Evolutionary conservation across 768 basidiomycete genomes (phyloP).

Genomic region (Lactarius sp.): DNA sequence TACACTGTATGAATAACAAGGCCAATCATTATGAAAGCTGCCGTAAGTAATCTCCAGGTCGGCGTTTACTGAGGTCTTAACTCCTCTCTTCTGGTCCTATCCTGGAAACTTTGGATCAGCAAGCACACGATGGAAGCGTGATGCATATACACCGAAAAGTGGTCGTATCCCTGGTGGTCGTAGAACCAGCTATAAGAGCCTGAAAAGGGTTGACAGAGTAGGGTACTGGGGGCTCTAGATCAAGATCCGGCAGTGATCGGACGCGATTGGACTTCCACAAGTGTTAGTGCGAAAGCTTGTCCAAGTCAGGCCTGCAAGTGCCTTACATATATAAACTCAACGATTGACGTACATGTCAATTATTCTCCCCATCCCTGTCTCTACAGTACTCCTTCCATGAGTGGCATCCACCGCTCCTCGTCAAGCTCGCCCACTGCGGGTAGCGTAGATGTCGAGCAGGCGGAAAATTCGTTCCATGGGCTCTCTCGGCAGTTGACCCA

Average conservation of each 20-base stretch:
- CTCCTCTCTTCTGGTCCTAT: no score
- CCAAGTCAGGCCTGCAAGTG: background rate
- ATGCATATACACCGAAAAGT: no score
- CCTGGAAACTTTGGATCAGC: no score
- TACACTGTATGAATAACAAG: no score
- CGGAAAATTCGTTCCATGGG: constrained; percentile 16
- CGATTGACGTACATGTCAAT: background rate
- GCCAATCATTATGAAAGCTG: no score
- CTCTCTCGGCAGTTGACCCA: constrained; percentile 24
- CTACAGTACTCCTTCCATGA: background rate
- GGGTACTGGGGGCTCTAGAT: background rate
- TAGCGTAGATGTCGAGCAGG: constrained; percentile 13
- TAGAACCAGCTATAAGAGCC: background rate
- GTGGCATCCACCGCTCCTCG: background rate
- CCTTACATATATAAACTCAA: background rate
- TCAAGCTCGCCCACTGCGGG: constrained; percentile 4
- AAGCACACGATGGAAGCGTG: background rate
- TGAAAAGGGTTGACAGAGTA: no score
- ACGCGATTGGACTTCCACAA: background rate
- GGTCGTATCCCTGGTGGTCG: no score
- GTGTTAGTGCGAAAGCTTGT: background rate
- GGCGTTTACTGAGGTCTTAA: no score
- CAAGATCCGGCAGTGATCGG: background rate
- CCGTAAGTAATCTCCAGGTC: no score
- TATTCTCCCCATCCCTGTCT: background rate